Base-by-base conservation (phyloP, 2,329 filamentous ascomycete species). In the Talaromyces sp. region DNA sequence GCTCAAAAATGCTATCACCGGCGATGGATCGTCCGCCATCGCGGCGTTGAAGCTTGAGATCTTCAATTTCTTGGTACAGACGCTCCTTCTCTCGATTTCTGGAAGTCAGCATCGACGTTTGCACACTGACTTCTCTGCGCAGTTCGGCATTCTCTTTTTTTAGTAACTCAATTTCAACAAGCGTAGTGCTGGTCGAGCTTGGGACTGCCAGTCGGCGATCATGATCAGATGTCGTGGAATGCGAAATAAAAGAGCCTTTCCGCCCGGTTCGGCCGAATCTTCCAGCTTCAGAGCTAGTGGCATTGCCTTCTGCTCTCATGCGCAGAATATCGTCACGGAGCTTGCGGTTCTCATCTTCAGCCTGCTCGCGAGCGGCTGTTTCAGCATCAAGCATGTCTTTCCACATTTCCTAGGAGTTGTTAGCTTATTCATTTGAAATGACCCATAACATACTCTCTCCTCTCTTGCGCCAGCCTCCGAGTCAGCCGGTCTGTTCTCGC, bases 81-180 rank as follows among this genome's bases (percentile, higher is more conserved):
- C 93, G 88, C 75, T 98, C 93, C 74, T 97, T 96, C 75, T 99
- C 95, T 31, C 93, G 90, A 73, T 97, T 97, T 27, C 95, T 87
- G 41, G 95, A 98, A 1, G 94, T 97, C 39, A 99, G 85, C 92
- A 99, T 98, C 0, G 93, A 97, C 0, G 93, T 96, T 76, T 99
- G 95, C 2, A 95, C 95, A 67, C 93, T 92, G 35, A 98, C 91
- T 76, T 98, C 93, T 62, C 93, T 90, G 62, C 94, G 88, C 37
- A 99, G 79, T 75, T 97, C 94, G 2, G 92, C 92, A 72, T 97
- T 98, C 73, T 98, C 94, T 73, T 94, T 92, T 60, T 91, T 89
- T 33, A 98, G 81, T 70, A 96, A 90, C 67, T 92, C 90, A 64
- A 92, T 79, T 67, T 97, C 92, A n/a, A 95, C 90, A 11, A 92